A percentile compares a stretch with the other conserved stretches of the same genome.
Evolutionary conservation across 2,329 filamentous ascomycete genomes (phyloP).

Genomic region (Neofusicoccum umdonicola): DNA sequence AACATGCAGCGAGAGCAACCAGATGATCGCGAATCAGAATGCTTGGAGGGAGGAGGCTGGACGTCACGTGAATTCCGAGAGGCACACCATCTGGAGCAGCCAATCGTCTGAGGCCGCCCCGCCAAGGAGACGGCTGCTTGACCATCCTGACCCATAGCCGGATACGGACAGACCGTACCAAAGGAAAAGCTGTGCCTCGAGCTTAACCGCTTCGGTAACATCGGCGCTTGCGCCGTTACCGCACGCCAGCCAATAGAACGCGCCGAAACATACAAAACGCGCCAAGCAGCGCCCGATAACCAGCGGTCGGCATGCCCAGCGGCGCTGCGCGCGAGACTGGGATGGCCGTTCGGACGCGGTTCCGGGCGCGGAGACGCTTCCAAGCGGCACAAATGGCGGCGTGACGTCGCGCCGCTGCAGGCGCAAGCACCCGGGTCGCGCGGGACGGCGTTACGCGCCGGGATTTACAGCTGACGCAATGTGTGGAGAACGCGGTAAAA

Average conservation of each 20-base stretch:
- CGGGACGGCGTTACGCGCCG: neutral
- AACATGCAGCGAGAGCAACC: conserved; percentile 13
- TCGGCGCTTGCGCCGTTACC: conserved; percentile 10
- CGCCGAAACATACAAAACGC: neutral
- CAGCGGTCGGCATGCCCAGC: neutral
- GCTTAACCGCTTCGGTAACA: conserved; percentile 1
- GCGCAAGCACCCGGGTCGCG: neutral
- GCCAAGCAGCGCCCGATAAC: neutral
- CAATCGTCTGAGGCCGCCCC: neutral
- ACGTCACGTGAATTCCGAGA: conserved; percentile 2
- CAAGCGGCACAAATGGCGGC: neutral
- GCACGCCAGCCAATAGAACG: neutral
- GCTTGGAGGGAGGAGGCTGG: conserved; percentile 10
- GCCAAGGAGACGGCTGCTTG: neutral
- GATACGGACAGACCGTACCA: neutral
- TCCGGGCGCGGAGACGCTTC: neutral
- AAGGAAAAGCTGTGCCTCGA: neutral
- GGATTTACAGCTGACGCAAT: conserved; percentile 6
- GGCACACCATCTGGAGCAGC: neutral
- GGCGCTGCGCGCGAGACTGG: neutral
- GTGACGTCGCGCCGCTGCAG: neutral
- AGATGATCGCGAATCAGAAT: conserved; percentile 15
- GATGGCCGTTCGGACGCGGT: neutral
- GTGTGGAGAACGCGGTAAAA: neutral
- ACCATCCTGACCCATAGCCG: neutral